Percentiles rank a stretch among this genome's conserved stretches.
Conservation (phyloP, 768 basidiomycete genomes). For the Macrolepiota albuminosa region DNA sequence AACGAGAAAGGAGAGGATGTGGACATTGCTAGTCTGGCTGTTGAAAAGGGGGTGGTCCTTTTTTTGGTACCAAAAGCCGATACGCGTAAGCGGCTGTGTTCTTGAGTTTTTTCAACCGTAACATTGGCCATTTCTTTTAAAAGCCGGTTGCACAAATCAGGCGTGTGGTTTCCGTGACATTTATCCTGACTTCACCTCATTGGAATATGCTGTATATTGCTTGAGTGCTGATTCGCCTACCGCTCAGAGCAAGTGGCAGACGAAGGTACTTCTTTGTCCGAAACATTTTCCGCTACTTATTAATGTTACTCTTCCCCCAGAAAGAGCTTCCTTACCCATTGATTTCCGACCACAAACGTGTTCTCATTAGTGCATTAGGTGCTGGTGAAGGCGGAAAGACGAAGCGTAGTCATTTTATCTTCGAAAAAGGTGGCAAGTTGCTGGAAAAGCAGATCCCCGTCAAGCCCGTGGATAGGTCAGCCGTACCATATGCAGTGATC, state of each 20-base stretch:
- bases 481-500: not conserved
- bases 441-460: slow-evolving; percentile 83
- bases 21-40: slow-evolving; percentile 56
- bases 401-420: slow-evolving; percentile 91
- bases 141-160: slow-evolving; percentile 89
- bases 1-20: slow-evolving; percentile 84
- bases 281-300: not conserved
- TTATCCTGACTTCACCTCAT: slow-evolving; percentile 67
- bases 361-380: slow-evolving; percentile 76
- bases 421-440: slow-evolving; percentile 87
- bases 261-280: slow-evolving; percentile 48
- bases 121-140: not conserved
- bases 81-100: slow-evolving; percentile 53
- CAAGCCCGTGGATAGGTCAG: slow-evolving; percentile 80
- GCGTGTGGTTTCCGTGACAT: slow-evolving; percentile 89
- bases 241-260: slow-evolving; percentile 82
- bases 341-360: slow-evolving; percentile 83
- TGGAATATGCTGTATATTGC: slow-evolving; percentile 76
- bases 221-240: slow-evolving; percentile 73
- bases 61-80: slow-evolving; percentile 85
- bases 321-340: slow-evolving; percentile 83
- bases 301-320: slow-evolving; percentile 29
- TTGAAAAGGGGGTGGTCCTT: slow-evolving; percentile 72
- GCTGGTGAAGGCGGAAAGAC: slow-evolving; percentile 77
- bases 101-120: not conserved